Base-by-base conservation (phyloP, 1,284 basidiomycete species). In the Apiotrichum siamense region DNA sequence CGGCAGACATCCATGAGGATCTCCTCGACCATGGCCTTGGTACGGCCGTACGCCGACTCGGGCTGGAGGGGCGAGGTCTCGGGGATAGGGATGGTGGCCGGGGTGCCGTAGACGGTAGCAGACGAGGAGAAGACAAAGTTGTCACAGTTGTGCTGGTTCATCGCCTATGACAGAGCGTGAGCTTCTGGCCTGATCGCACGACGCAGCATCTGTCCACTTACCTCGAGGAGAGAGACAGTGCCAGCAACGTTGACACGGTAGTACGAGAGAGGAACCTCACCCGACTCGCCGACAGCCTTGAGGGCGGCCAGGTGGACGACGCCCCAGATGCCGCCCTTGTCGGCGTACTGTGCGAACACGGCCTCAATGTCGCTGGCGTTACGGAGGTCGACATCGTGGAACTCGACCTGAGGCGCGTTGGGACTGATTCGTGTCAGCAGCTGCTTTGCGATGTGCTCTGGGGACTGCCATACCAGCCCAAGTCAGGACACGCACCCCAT, bases 251-350 rank as follows among this genome's bases (percentile, higher is more conserved):
- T 97, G 77, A 92, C 92, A 60, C 81, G 77, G 72, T 97, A 97
- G 76, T 97, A 97, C 15, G 85, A 82, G 68, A 98, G 76, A 13
- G 96, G 96, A 53, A 91, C 85, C 76, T 97, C 88, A 24, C 85
- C 86, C n/a, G 88, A 92, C 75, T 99, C 96, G 46, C 96, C 96
- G 25, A 98, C 96, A 15, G 94, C 92, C 78, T 98, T 98, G 79
- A 91, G 86, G 4, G 96, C 96, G 21, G 94, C 96, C 54, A 97
- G 83, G 73, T 98, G 96, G 56, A 99, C 81, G 42, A 97, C 90
- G 52, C 91, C 94, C 87, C 90, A 97, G 63, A 98, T 90, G n/a
- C 89, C 90, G 36, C 88, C 88, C 65, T 88, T 86, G 59, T 83
- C 84, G 48, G 73, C 68, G 71, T 92, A 91, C 64, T 82, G 80